A percentile compares a stretch with the other conserved stretches of the same genome.
Evolutionary conservation across 2,329 filamentous ascomycete species (phyloP).

Genomic region (Pseudogymnoascus sp.): DNA sequence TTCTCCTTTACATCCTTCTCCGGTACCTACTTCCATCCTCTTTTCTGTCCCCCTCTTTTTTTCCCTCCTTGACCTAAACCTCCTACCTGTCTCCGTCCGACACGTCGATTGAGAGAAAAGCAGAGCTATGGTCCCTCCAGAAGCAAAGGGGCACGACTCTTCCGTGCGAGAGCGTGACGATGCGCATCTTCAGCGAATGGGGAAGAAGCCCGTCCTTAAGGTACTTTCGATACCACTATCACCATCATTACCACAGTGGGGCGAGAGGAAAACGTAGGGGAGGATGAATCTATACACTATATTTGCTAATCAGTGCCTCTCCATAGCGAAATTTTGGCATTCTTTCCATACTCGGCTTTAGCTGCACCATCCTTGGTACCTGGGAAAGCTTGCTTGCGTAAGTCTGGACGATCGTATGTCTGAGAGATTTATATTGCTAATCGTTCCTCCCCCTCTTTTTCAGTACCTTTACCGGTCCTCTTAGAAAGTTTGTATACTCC

Average conservation of each 20-base stretch:
- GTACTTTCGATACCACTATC: not conserved
- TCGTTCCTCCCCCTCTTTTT: too few species aligned
- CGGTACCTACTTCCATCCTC: not conserved
- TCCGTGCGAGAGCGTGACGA: not conserved
- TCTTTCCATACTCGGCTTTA: conserved; percentile 40
- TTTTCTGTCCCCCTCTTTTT: not conserved
- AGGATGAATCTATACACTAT: not conserved
- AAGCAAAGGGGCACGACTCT: not conserved
- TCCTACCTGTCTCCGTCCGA: too few species aligned
- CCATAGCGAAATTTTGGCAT: conserved; percentile 41
- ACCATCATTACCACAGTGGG: not conserved
- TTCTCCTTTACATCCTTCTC: not conserved
- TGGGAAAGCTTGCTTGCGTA: conserved; percentile 39
- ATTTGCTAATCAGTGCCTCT: not conserved
- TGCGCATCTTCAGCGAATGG: not conserved
- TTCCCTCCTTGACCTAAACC: too few species aligned
- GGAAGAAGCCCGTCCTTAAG: not conserved
- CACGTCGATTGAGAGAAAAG: not conserved
- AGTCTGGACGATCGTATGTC: not conserved
- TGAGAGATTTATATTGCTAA: not conserved
- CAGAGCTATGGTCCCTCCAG: not conserved
- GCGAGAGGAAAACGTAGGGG: not conserved
- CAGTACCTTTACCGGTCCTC: not conserved
- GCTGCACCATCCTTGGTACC: conserved; percentile 37
- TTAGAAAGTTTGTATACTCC: not conserved